Base-by-base conservation (phyloP, 257 asterid genomes). In the Salvia miltiorrhiza region DNA sequence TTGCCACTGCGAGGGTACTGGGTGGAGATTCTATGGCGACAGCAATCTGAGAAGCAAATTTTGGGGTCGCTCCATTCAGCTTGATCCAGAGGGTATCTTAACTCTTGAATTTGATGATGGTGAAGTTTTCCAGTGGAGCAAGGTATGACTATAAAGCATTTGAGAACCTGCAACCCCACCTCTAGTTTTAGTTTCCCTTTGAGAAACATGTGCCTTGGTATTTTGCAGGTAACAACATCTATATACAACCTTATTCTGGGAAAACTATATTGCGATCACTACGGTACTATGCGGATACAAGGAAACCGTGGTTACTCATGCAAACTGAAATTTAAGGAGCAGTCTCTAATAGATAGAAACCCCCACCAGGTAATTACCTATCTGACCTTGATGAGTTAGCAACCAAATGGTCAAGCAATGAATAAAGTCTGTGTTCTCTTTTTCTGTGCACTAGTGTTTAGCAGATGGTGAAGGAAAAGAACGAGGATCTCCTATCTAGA, bases 21-120 rank as follows among this genome's bases (percentile, higher is more conserved):
- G 97, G 64, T 90, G 97, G 99, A 94, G 77, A 72, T 91, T 93
- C 64, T 88, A 86, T 70, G 97, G 92, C 32, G 99, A 94, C 78
- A 94, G 99, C 81, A 94, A 87, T 80, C 79, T 94, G 82, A 91
- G 79, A 80, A 94, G 99, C 79, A 91, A 94, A 83, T 94, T 94
- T 73, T 93, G 97, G 99, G 99, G 99, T 73, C 97, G 99, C 57
- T 89, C 97, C 33, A 94, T 94, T 74, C 99, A 94, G 84, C 85
- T 94, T 14, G 99, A 94, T 74, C 97, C 99, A 35, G 93, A 87
- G 69, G 99, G 99, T 48, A 55, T 81, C 48, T 77, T 94, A 79
- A 89, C 97, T 63, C 81, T 94, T 71, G 96, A 94, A 69, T 94
- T 91, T 78, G 99, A 94, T 63, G 99, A 94, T 71, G 97, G 99